Base-by-base conservation (phyloP, 1,139 yeast genomes). In the Geotrichum klebahnii region DNA sequence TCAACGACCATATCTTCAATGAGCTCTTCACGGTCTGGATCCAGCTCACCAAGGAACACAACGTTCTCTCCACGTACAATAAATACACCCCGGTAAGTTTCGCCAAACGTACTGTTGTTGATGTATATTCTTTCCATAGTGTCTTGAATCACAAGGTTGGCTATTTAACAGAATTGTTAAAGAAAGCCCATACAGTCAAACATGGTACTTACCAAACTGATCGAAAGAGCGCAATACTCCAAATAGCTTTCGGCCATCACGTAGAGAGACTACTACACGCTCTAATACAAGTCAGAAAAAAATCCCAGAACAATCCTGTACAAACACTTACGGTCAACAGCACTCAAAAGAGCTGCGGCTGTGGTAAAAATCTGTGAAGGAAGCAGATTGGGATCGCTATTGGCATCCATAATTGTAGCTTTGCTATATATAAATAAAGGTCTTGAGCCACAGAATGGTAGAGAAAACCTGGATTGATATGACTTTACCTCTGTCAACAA, bases 61-160 rank as follows among this genome's bases (percentile, higher is more conserved):
- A 92, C 95, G 62, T 92, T 92, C 68, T 92, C 99, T 56, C 99
- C 98, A 70, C 98, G 84, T 35, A 94, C 84, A 74, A 94, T 80
- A 63, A 83, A 84, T 46, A 88, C 88, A 1, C 95, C 95, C 50
- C 88, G 77, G 53, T 77, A 76, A 23, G 73, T 74, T 66, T 92
- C 96, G 5, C 87, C 96, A 65, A 81, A 92, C 58, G 72, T 59
- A 59, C 75, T 61, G 61, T 75, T 66, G 48, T 75, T 67, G 57
- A 85, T 71, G 67, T 85, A 89, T 61, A 92, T 80, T 67, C 97
- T 79, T 67, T 94, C 97, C 45, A 82, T 73, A 14, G 96, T 82
- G 64, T 90, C 96, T 68, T 94, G 97, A 57, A 92, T 74, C 38
- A 92, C 96, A 64, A 92, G 74, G 68, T 92, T 92, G 55, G 97